Base-by-base conservation (phyloP, 2,329 filamentous ascomycete species). In the Aspergillus neoniger region DNA sequence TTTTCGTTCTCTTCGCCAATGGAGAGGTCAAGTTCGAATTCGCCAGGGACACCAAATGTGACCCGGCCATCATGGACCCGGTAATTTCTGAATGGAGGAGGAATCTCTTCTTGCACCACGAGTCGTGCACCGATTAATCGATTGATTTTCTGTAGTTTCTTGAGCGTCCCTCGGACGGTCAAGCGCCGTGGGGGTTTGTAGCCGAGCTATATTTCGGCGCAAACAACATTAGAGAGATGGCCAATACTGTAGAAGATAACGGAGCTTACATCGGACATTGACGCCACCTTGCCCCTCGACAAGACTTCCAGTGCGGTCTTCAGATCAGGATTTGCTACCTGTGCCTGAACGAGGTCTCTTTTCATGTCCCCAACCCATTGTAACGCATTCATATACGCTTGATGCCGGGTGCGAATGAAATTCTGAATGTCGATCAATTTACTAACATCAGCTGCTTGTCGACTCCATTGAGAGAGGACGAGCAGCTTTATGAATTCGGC, bases 21-120 rank as follows among this genome's bases (percentile, higher is more conserved):
- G 1, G 92, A 93, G 55, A 99, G 84, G 72, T 98, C 95, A 19
- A 98, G 86, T 74, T 98, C 94, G 69, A 97, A 97, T 74, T 98
- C 94, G 56, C 86, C 86, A 2, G 86, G 80, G 1, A 98, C 90
- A 50, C 81, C 85, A 74, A 99, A 99, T 0, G 92, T 98, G 6
- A 91, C 94, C 52, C 94, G 87, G n/a, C 96, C 95, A 55, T 91
- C 90, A 55, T 85, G 84, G 62, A 99, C 90, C 5, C 82, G 84
- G 77, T 92, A 98, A 62, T 90, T 83, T 68, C 84, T 85, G 73
- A 98, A 91, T 57, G 90, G 84, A n/a, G 81, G 77, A 0, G 95
- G 95, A 49, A 97, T 86, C 63, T 88, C 86, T 67, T 98, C 93
- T 61, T 96, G 86, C 14, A 97, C 80, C 59, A 91, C 92, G n/a